phyloP scores from a whole-genome alignment of 805 yeast species.

The Metschnikowia amazonensis region DNA sequence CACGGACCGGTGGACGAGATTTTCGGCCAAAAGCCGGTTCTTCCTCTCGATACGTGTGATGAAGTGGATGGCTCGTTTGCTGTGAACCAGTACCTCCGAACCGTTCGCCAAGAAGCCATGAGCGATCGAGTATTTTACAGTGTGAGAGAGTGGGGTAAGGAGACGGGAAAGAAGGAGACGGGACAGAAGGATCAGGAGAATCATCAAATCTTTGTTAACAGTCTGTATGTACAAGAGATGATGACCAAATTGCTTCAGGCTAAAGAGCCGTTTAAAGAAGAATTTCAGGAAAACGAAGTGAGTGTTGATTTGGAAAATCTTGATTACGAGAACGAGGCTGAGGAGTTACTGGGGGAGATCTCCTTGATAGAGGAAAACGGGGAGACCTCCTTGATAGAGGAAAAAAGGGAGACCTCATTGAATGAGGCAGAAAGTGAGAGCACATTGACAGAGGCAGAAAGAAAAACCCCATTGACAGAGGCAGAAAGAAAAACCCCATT shows the following conservation, averaged over 20 bases:
- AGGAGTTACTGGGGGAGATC: too few relatives aligned
- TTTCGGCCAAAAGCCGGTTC: slow-evolving; percentile 32
- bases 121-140: slow-evolving; percentile 18
- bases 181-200: background rate
- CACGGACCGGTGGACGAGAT: slow-evolving; percentile 24
- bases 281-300: background rate
- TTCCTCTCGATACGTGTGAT: slow-evolving; percentile 17
- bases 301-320: background rate
- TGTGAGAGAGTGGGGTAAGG: background rate
- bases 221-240: background rate
- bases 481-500: too few relatives aligned
- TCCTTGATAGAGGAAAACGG: too few relatives aligned
- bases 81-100: slow-evolving; percentile 25
- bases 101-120: slow-evolving; percentile 33
- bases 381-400: too few relatives aligned
- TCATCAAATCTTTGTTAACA: background rate
- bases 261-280: background rate
- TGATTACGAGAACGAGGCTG: background rate
- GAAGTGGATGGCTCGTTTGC: background rate
- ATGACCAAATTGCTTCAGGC: background rate
- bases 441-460: too few relatives aligned
- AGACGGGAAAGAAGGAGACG: background rate
- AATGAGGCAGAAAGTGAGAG: too few relatives aligned
- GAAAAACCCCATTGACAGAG: too few relatives aligned
- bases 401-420: too few relatives aligned